Base-by-base conservation (phyloP, 2,329 filamentous ascomycete species). In the Colletotrichum spinosum region DNA sequence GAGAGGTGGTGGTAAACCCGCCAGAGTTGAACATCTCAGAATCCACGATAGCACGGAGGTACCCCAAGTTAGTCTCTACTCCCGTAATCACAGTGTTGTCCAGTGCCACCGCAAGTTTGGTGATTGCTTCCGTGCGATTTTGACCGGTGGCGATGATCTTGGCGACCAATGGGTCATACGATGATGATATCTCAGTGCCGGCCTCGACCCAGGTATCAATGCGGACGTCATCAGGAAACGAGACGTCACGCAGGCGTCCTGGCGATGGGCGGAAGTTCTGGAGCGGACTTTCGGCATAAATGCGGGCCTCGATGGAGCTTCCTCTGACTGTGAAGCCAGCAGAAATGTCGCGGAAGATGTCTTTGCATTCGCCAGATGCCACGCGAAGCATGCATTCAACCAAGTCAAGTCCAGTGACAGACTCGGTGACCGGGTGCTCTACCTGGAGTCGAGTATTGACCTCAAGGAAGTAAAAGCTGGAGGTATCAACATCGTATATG, bases 131-230 rank as follows among this genome's bases (percentile, higher is more conserved):
- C 65, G 84, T 77, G 33, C 91, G 83, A 49, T 84, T 83, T 1
- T 80, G 78, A 0, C 87, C 91, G 55, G 84, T 83, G 0, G 92
- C 88, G 57, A 93, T 93, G 68, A 93, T 79, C 72, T 94, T 93
- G 1, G 90, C 88, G 53, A 94, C 88, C 83, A 93, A 89, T 0
- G 91, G 90, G 70, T 94, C 91, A 73, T 93, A 94, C 68, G 91
- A 88, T 4, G 89, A 88, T 0, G 90, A 91, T 2, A 94, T 86
- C 70, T 91, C 86, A 62, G 92, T 90, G 6, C 91, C 91, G 37
- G 85, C 80, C 25, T 88, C 83, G 68, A 94, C 92, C 25, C 90
- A 90, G 5, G 89, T 89, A 70, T 93, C 90, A 58, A 92, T 88
- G 10, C 90, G 84, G 6, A 91, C 84, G 37, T 79, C 74, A 9